Evolutionary conservation across 768 basidiomycete species (phyloP).

Genomic region (Austroboletus festivus): DNA sequence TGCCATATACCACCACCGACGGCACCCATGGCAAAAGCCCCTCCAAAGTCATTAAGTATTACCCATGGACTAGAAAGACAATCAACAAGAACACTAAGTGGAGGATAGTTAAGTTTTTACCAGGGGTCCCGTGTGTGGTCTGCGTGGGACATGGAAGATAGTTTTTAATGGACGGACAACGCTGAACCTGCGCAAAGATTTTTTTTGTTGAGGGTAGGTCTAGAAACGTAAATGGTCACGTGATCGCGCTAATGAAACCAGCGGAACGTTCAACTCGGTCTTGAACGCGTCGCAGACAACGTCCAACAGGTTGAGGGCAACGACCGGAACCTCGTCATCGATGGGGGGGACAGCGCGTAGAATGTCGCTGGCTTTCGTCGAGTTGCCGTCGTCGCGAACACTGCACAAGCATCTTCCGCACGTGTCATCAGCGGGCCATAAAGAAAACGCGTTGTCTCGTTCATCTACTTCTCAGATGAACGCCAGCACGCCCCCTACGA

Average conservation of each 20-base stretch:
- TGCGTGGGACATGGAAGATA: constrained; percentile 68
- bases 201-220: constrained; percentile 34
- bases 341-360: constrained; percentile 30
- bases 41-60: constrained; percentile 96
- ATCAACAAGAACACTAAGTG: constrained; percentile 1
- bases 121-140: constrained; percentile 95
- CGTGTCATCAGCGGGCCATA: constrained; percentile 33
- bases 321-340: neutral
- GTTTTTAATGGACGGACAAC: neutral
- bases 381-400: constrained; percentile 45
- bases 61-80: constrained; percentile 80
- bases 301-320: constrained; percentile 18
- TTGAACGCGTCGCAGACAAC: constrained; percentile 22
- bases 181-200: constrained; percentile 12
- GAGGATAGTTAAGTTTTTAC: constrained; percentile 50
- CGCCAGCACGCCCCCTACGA: constrained; percentile 29
- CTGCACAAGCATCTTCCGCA: constrained; percentile 20
- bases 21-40: constrained; percentile 96
- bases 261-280: neutral
- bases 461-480: constrained; percentile 30
- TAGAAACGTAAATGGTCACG: constrained; percentile 15
- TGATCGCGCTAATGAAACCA: constrained; percentile 30
- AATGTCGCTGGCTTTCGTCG: constrained; percentile 52
- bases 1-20: constrained; percentile 99
- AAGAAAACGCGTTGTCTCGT: constrained; percentile 47